These are phyloP conservation scores for Coniosporium uncinatum DNA, from an alignment of 2,329 filamentous ascomycete species.

Conservation along the genomic window DNA sequence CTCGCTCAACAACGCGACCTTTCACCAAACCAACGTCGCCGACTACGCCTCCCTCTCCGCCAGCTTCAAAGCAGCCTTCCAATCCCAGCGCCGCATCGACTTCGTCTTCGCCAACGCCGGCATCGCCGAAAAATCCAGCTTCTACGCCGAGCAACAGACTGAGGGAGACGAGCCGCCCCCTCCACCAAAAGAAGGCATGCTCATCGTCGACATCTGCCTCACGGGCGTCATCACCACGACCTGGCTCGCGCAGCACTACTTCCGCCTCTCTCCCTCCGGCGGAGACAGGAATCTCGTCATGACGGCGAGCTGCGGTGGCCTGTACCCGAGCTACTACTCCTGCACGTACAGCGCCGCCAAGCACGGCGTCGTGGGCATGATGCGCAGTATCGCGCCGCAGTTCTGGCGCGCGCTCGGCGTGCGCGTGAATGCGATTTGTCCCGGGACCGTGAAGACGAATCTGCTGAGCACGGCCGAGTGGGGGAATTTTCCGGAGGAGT, in stretches of 20 bases:
- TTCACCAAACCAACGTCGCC: conserved; percentile 30
- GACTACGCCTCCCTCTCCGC: conserved; percentile 24
- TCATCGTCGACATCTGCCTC: conserved; percentile 34
- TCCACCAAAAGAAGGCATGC: conserved; percentile 19
- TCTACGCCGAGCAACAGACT: conserved; percentile 25
- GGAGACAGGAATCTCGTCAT: conserved; percentile 21
- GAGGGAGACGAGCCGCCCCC: conserved; percentile 11
- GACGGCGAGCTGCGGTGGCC: conserved; percentile 27
- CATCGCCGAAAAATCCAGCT: conserved; percentile 33
- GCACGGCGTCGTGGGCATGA: conserved; percentile 32
- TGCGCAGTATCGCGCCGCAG: conserved; percentile 25
- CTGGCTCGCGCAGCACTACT: conserved; percentile 33
- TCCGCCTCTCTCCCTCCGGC: conserved; percentile 21
- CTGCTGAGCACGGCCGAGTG: conserved; percentile 23
- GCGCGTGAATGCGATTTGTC: conserved; percentile 31
- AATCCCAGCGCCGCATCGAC: conserved; percentile 27
- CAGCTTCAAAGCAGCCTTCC: conserved; percentile 30
- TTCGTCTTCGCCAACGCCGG: conserved; percentile 44
- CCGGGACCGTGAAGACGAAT: conserved; percentile 28
- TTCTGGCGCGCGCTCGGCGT: conserved; percentile 24
- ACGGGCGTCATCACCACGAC: conserved; percentile 32
- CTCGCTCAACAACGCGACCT: conserved; percentile 20
- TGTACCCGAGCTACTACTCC: conserved; percentile 26
- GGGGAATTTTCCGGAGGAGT: conserved; percentile 22
- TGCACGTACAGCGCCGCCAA: conserved; percentile 32